phyloP scores from a whole-genome alignment of 208 protist species.

The Herpetomonas samuelpessoai region DNA sequence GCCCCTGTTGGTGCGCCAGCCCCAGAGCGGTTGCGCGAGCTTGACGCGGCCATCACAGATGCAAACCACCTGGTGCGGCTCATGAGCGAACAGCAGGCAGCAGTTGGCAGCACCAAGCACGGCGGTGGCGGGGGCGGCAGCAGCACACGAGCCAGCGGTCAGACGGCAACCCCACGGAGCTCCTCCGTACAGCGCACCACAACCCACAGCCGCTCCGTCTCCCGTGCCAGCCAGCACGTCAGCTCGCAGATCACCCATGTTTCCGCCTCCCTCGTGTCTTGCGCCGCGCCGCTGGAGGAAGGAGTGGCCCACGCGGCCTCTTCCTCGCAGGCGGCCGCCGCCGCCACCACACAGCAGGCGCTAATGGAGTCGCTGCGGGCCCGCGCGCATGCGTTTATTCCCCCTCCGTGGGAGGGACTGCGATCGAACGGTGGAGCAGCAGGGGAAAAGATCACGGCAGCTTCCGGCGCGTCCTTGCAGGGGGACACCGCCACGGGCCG shows the following conservation, averaged over 20 bases:
- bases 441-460: neutral
- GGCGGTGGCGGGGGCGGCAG: neutral
- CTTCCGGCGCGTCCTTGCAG: no score
- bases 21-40: neutral
- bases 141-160: neutral
- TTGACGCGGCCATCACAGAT: slow-evolving; percentile 5
- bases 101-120: neutral
- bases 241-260: no score
- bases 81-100: neutral
- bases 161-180: neutral
- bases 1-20: slow-evolving; percentile 1
- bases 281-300: neutral
- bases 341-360: neutral
- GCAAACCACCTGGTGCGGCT: slow-evolving; percentile 7
- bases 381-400: slow-evolving; percentile 40
- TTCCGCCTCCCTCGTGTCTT: neutral
- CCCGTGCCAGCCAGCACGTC: no score
- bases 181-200: neutral
- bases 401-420: slow-evolving; percentile 49
- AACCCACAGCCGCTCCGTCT: no score
- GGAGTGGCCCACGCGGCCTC: slow-evolving; percentile 7
- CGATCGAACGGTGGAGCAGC: slow-evolving; percentile 3
- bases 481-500: slow-evolving; percentile 3
- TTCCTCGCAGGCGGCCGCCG: slow-evolving; percentile 6
- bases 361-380: slow-evolving; percentile 18